Percentiles rank a stretch among this genome's conserved stretches.
phyloP scores from a whole-genome alignment of 352 stramenopile genomes.

The Phytophthora europaea region DNA sequence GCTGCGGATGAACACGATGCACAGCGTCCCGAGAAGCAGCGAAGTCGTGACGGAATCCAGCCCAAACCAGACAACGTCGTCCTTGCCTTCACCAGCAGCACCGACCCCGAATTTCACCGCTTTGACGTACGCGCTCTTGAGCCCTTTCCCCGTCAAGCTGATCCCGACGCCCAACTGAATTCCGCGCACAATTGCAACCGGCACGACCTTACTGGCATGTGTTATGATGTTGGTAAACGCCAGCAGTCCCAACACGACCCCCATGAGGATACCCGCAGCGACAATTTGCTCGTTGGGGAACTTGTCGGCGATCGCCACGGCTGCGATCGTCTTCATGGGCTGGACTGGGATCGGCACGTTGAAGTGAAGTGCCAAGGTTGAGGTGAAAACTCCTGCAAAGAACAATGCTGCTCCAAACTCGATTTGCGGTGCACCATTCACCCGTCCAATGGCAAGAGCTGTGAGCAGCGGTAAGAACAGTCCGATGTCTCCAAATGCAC shows the following conservation, averaged over 20 bases:
- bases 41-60: slow-evolving; percentile 78
- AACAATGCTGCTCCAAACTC: slow-evolving; percentile 93
- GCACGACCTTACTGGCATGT: slow-evolving; percentile 88
- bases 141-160: slow-evolving; percentile 87
- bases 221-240: slow-evolving; percentile 92
- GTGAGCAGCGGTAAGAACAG: slow-evolving; percentile 95
- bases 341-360: slow-evolving; percentile 96
- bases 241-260: slow-evolving; percentile 69
- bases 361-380: slow-evolving; percentile 87
- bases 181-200: slow-evolving; percentile 90
- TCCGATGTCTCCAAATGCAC: slow-evolving; percentile 94
- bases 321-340: slow-evolving; percentile 96
- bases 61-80: slow-evolving; percentile 63
- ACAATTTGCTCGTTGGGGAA: slow-evolving; percentile 82
- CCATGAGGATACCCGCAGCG: slow-evolving; percentile 89
- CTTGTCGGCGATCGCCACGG: slow-evolving; percentile 90
- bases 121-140: slow-evolving; percentile 73
- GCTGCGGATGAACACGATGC: slow-evolving; percentile 74
- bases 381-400: slow-evolving; percentile 91
- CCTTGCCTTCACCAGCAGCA: slow-evolving; percentile 20
- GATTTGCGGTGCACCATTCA: slow-evolving; percentile 79
- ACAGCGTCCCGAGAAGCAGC: slow-evolving; percentile 75
- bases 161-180: slow-evolving; percentile 94
- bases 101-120: slow-evolving; percentile 36
- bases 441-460: slow-evolving; percentile 85